Evolutionary conservation across 176 grass and related monocot species (phyloP).

Genomic region (Oryza meyeriana): DNA sequence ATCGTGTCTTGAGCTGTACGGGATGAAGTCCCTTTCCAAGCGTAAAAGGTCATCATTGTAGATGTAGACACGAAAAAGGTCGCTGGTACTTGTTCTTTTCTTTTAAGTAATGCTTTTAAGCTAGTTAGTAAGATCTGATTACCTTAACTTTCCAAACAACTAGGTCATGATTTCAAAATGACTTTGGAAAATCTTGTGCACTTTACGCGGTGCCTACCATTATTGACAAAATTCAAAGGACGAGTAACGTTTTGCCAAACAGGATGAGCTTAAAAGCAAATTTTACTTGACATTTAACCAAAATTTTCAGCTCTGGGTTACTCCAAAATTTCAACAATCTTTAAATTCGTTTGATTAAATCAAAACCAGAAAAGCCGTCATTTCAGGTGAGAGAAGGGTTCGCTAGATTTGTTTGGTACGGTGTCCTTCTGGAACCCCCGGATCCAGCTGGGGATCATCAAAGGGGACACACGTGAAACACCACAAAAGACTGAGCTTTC

Average conservation of each 20-base stretch:
- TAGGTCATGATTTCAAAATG: neutral
- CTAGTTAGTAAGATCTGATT: neutral
- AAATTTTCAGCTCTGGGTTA: too few relatives aligned
- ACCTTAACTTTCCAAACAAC: neutral
- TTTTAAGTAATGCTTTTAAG: neutral
- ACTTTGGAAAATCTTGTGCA: neutral
- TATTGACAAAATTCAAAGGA: neutral
- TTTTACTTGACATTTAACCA: too few relatives aligned
- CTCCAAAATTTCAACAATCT: too few relatives aligned
- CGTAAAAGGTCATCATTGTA: neutral
- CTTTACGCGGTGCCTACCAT: neutral
- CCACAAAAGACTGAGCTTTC: neutral
- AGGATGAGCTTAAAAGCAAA: neutral
- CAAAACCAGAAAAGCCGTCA: neutral
- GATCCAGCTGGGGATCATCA: neutral
- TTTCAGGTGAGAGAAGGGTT: neutral
- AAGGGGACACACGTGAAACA: neutral
- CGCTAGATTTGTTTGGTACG: neutral
- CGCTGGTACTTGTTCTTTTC: neutral
- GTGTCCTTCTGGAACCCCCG: neutral
- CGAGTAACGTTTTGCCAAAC: neutral
- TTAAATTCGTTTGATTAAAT: neutral
- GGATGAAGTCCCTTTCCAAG: neutral
- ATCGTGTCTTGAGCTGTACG: conserved; percentile 1
- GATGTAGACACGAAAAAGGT: neutral